Base-by-base conservation (phyloP, 495 filamentous ascomycete species). In the Neurospora sp. region DNA sequence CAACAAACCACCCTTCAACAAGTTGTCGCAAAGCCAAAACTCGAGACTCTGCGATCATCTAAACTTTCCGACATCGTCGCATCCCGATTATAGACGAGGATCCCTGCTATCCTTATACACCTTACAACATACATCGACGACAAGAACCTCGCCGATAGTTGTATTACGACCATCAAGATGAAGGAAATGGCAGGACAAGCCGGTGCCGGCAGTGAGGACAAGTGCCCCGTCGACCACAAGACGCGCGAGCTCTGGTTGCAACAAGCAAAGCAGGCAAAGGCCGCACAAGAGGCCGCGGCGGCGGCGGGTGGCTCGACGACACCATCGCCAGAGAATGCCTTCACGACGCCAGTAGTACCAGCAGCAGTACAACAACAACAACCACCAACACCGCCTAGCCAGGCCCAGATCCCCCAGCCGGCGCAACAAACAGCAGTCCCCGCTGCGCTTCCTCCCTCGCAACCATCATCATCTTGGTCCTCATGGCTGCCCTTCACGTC, bases 201-300 rank as follows among this genome's bases (percentile, higher is more conserved):
- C n/a, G 42, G 21, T 8, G 75, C 70, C 24, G 77, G 39, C 24
- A 78, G 66, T 11, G 79, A 83, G 39, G 82, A 82, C 71, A 84
- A 86, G 74, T 98, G 96, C 77, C 96, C 96, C 3, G 92, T 98
- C 74, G 94, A 97, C 82, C 92, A 92, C 78, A 91, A 92, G 78
- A 92, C 94, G 36, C 90, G 95, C 74, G 90, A 91, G 75, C 85
- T 91, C 73, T 99, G 94, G 94, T 85, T 98, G 37, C 82, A 80
- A 39, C 81, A 85, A 73, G 84, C 84, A 7, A 62, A 62, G 54
- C 81, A 81, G 17, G 73, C 76, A 73, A 72, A 74, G 4, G 59
- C 70, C 15, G 71, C 59, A 62, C 62, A 70, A 24, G 43, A 59
- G 34, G 31, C 69, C 39, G 45, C 71, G 15, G 36, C 69, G 5